Percentiles rank a stretch among this genome's conserved stretches.
Conservation (phyloP, 305 asterid genomes). For the Plantago coronopus region DNA sequence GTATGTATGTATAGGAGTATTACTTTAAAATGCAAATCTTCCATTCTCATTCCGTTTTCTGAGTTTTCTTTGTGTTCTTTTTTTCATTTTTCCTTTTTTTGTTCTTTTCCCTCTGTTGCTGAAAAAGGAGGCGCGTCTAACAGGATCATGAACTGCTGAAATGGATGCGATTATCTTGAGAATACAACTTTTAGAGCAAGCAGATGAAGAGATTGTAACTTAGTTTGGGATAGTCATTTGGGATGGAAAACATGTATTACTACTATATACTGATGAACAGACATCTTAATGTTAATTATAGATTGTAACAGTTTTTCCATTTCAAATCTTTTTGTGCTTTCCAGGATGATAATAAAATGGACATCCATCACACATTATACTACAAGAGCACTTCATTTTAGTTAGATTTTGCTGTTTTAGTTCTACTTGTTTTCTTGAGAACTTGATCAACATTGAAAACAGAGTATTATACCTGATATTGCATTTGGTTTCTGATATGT, state of each 20-base stretch:
- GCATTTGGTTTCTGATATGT: not conserved
- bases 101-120: not conserved
- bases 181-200: not conserved
- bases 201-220: constrained; percentile 14
- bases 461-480: not conserved
- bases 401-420: not conserved
- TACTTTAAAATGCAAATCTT: not conserved
- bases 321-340: constrained; percentile 4
- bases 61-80: no score
- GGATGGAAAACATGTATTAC: not conserved
- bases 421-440: not conserved
- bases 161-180: not conserved
- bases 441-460: not conserved
- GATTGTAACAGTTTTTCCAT: not conserved
- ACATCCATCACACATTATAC: not conserved
- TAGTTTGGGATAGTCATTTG: constrained; percentile 9
- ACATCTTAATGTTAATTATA: constrained; percentile 3
- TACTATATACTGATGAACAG: constrained; percentile 3
- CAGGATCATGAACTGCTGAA: not conserved
- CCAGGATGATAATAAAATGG: not conserved
- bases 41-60: not conserved
- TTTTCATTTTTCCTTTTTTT: no score
- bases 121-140: not conserved
- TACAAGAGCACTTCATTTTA: no score
- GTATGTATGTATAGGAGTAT: not conserved